Percentiles rank a stretch among this genome's conserved stretches.
These are phyloP conservation scores for Zymoseptoria pseudotritici DNA, from an alignment of 2,329 filamentous ascomycete species.

Conservation along the genomic window DNA sequence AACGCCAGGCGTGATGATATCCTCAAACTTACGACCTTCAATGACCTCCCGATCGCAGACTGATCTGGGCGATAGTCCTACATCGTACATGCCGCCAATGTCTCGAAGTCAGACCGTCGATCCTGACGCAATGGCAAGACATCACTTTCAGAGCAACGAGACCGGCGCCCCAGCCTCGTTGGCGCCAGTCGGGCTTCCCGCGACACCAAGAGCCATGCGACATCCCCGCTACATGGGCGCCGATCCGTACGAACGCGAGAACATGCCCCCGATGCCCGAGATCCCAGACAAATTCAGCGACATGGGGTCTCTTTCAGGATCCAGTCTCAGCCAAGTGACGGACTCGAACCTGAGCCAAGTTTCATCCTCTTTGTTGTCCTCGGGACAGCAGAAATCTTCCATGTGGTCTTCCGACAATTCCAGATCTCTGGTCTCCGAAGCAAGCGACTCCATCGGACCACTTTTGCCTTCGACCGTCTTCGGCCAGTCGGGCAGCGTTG, in stretches of 20 bases:
- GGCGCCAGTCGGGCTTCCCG: conserved; percentile 67
- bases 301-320: conserved; percentile 18
- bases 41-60: conserved; percentile 31
- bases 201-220: conserved; percentile 85
- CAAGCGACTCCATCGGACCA: conserved; percentile 37
- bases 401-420: conserved; percentile 32
- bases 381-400: conserved; percentile 4
- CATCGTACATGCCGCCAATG: conserved; percentile 31
- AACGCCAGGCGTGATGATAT: conserved; percentile 30
- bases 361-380: conserved; percentile 6
- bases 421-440: conserved; percentile 19
- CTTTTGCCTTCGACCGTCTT: conserved; percentile 43
- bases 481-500: conserved; percentile 31
- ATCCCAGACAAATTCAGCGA: conserved; percentile 45
- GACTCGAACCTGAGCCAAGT: conserved; percentile 24
- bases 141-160: too few species aligned
- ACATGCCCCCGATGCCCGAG: conserved; percentile 47
- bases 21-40: conserved; percentile 31
- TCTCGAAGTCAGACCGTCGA: conserved; percentile 61
- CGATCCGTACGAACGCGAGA: conserved; percentile 44
- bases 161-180: conserved; percentile 46
- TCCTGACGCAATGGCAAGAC: conserved; percentile 44
- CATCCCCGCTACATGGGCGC: conserved; percentile 62
- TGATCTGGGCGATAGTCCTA: conserved; percentile 40
- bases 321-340: conserved; percentile 22